A percentile compares a stretch with the other conserved stretches of the same genome.
These are phyloP conservation scores for Aspergillus amoenus DNA, from an alignment of 2,329 filamentous ascomycete species.

Conservation along the genomic window DNA sequence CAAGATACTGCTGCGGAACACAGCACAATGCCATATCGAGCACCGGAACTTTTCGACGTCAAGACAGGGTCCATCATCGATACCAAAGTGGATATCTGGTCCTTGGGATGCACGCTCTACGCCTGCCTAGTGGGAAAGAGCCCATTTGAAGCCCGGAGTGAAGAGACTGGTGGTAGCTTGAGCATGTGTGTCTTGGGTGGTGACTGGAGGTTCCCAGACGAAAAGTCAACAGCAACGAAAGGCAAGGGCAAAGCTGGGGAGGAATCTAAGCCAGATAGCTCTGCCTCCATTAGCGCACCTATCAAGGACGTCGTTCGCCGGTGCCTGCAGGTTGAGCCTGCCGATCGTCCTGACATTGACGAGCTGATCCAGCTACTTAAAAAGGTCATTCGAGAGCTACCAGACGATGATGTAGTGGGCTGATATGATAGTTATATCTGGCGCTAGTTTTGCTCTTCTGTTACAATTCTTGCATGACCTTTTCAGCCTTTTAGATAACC, in stretches of 20 bases:
- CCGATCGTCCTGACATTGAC: slow-evolving; percentile 82
- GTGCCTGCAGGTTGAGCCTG: slow-evolving; percentile 83
- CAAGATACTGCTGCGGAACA: slow-evolving; percentile 96
- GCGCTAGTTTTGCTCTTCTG: neutral
- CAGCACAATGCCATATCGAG: slow-evolving; percentile 97
- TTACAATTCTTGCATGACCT: neutral
- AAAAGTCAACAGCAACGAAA: slow-evolving; percentile 62
- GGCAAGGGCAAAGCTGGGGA: slow-evolving; percentile 53
- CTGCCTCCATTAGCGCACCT: slow-evolving; percentile 68
- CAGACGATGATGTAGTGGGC: slow-evolving; percentile 56
- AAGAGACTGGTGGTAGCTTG: slow-evolving; percentile 91
- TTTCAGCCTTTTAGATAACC: neutral
- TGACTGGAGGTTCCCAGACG: slow-evolving; percentile 95
- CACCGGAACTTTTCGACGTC: slow-evolving; percentile 96
- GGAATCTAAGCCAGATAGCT: slow-evolving; percentile 34
- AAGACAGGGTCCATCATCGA: slow-evolving; percentile 90
- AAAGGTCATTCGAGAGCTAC: slow-evolving; percentile 65
- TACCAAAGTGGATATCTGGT: slow-evolving; percentile 98
- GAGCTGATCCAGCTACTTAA: slow-evolving; percentile 80
- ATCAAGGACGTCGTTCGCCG: slow-evolving; percentile 85
- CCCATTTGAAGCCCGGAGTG: slow-evolving; percentile 91
- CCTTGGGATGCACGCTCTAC: slow-evolving; percentile 93
- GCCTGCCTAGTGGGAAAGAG: slow-evolving; percentile 95
- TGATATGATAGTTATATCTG: slow-evolving; percentile 17
- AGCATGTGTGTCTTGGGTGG: slow-evolving; percentile 90